Evolutionary conservation across 306 rosid species (phyloP).

Genomic region (Castanea sativa): DNA sequence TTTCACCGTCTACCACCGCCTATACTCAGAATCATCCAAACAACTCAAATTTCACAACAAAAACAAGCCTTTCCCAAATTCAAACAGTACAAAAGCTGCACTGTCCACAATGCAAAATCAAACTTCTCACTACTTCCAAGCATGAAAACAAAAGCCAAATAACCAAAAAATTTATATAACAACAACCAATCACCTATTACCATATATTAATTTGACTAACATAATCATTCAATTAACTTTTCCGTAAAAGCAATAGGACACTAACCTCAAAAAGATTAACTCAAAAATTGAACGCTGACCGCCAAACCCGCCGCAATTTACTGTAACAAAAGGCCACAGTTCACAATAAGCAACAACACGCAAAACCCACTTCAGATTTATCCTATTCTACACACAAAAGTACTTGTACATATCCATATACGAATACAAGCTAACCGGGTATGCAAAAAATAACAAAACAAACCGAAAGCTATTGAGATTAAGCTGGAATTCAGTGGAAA

Average conservation of each 20-base stretch:
- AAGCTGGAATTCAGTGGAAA: background rate
- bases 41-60: constrained; percentile 2
- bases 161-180: background rate
- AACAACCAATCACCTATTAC: background rate
- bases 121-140: background rate
- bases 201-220: background rate
- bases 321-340: constrained; percentile 11
- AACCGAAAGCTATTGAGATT: background rate
- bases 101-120: constrained; percentile 8
- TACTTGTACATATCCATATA: background rate
- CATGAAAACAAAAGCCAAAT: background rate
- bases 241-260: background rate
- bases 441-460: background rate
- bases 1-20: background rate
- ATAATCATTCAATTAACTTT: background rate
- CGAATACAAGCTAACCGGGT: background rate
- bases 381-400: background rate
- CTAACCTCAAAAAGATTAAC: constrained; percentile 1
- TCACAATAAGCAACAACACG: constrained; percentile 3
- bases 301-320: background rate
- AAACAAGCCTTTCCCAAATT: background rate
- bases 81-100: constrained; percentile 9
- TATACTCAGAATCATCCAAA: background rate
- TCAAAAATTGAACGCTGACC: background rate
- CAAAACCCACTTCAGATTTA: constrained; percentile 5